phyloP scores from a whole-genome alignment of 306 rosid genomes.

The Trifolium dubium region DNA sequence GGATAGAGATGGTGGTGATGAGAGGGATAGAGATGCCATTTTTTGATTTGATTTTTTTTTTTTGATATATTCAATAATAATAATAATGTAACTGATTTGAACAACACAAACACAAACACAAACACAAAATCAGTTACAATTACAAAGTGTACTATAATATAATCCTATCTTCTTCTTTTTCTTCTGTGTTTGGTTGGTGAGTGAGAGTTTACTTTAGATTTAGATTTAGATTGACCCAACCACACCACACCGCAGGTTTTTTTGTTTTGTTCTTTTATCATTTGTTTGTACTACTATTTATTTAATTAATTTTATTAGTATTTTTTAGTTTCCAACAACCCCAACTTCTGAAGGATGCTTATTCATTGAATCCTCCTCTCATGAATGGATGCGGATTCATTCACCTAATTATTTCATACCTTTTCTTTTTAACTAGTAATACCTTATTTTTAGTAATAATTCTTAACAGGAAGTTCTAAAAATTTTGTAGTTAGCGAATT shows the following conservation, averaged over 20 bases:
- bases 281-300: not conserved
- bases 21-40: slow-evolving; percentile 75
- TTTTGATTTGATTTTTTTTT: not conserved
- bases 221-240: not conserved
- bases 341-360: not conserved
- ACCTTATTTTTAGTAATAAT: not conserved
- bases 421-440: not conserved
- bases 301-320: not conserved
- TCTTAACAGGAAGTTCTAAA: not conserved
- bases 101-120: too few species aligned
- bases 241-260: slow-evolving; percentile 12
- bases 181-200: slow-evolving; percentile 25
- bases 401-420: not conserved
- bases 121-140: too few species aligned
- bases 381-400: not conserved
- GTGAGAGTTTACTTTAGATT: not conserved
- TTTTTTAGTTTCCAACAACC: not conserved
- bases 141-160: too few species aligned
- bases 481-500: not conserved
- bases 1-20: slow-evolving; percentile 56
- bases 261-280: not conserved
- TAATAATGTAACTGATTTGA: too few species aligned
- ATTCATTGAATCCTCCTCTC: not conserved
- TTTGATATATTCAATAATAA: too few species aligned
- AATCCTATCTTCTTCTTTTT: too few species aligned